Conservation (phyloP, 2,329 filamentous ascomycete species). For the Spiromastix sp. region DNA sequence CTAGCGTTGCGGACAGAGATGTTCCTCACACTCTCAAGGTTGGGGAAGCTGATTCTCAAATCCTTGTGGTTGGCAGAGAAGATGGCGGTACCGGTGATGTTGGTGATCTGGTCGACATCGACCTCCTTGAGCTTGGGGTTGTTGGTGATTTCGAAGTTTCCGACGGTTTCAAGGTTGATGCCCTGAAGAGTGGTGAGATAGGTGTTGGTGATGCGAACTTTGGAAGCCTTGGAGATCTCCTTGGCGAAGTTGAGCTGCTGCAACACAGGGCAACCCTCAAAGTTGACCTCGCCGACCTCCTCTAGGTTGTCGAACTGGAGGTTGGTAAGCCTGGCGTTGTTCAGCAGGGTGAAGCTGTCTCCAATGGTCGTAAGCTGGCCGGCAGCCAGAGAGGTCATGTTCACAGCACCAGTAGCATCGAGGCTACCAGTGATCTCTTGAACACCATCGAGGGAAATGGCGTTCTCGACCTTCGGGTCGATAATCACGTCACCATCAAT, state of each 20-base stretch:
- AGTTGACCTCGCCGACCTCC: slow-evolving; percentile 56
- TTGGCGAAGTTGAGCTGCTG: slow-evolving; percentile 49
- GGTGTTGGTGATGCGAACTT: slow-evolving; percentile 75
- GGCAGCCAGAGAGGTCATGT: slow-evolving; percentile 55
- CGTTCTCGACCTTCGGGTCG: slow-evolving; percentile 43
- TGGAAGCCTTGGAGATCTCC: slow-evolving; percentile 56
- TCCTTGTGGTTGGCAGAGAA: slow-evolving; percentile 71
- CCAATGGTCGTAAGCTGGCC: slow-evolving; percentile 54
- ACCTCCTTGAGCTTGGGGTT: slow-evolving; percentile 70
- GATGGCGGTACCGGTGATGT: slow-evolving; percentile 59
- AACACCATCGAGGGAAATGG: slow-evolving; percentile 53
- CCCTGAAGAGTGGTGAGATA: slow-evolving; percentile 67
- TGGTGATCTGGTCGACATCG: slow-evolving; percentile 62
- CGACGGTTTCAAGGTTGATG: slow-evolving; percentile 66
- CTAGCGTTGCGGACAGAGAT: slow-evolving; percentile 75
- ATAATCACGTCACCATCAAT: slow-evolving; percentile 61
- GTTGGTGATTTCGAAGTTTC: slow-evolving; percentile 75
- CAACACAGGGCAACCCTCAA: slow-evolving; percentile 59
- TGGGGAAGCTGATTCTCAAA: slow-evolving; percentile 63
- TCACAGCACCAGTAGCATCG: slow-evolving; percentile 42
- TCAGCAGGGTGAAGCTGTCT: slow-evolving; percentile 58
- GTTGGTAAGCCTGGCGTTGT: slow-evolving; percentile 57
- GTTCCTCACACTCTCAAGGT: slow-evolving; percentile 68
- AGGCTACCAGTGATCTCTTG: slow-evolving; percentile 50
- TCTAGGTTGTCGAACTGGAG: slow-evolving; percentile 58